A percentile compares a stretch with the other conserved stretches of the same genome.
These are phyloP conservation scores for Acrocalymma vagum DNA, from an alignment of 2,329 filamentous ascomycete genomes.

Conservation along the genomic window DNA sequence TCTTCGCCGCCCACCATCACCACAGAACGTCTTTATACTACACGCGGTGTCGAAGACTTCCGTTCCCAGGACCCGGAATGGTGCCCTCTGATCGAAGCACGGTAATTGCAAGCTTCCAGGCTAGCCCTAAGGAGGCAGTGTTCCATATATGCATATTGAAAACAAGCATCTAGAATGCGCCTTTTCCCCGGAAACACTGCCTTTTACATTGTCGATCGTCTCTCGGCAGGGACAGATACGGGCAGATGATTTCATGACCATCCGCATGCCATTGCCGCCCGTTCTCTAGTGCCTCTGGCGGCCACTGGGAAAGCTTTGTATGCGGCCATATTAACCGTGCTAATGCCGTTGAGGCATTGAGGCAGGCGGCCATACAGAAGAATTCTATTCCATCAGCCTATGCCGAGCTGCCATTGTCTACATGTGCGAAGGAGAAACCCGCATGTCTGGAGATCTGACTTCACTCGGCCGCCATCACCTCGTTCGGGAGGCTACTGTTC, in stretches of 20 bases:
- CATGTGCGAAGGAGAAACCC: too few species aligned
- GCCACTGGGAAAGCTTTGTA: background rate
- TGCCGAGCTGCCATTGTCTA: too few species aligned
- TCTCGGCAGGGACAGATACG: constrained; percentile 30
- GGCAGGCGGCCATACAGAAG: too few species aligned
- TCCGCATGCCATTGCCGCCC: background rate
- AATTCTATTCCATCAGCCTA: too few species aligned
- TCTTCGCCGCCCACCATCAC: background rate
- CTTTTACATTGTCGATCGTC: constrained; percentile 30
- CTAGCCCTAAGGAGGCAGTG: constrained; percentile 23
- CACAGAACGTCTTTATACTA: constrained; percentile 22
- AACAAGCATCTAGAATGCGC: constrained; percentile 34
- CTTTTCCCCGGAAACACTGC: constrained; percentile 23
- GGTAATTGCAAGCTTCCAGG: constrained; percentile 16
- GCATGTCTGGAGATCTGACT: background rate
- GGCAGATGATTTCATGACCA: background rate
- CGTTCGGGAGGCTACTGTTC: constrained; percentile 4
- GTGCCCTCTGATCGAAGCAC: constrained; percentile 11
- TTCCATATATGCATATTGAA: constrained; percentile 28
- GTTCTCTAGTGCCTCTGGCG: background rate
- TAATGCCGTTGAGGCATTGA: too few species aligned
- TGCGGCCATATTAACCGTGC: too few species aligned
- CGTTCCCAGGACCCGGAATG: constrained; percentile 41
- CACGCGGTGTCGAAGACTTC: too few species aligned
- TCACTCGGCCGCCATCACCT: background rate